phyloP scores from a whole-genome alignment of 2,329 filamentous ascomycete genomes.

The Chalaropsis ovoidea region DNA sequence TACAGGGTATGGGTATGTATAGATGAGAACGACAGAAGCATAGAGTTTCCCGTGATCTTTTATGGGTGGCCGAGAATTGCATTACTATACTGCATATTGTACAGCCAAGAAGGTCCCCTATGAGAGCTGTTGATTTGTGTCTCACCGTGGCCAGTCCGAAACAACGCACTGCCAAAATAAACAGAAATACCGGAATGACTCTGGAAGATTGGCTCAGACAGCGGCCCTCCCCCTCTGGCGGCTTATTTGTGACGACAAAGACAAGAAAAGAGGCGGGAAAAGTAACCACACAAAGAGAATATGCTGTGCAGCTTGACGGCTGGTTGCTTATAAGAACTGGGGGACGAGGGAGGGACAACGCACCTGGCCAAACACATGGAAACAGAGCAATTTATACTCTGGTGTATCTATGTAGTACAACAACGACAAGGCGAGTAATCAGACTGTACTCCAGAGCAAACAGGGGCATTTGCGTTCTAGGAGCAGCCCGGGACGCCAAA shows the following conservation, averaged over 20 bases:
- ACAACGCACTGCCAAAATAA: background rate
- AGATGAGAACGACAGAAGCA: no score
- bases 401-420: background rate
- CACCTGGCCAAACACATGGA: background rate
- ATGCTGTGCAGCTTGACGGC: background rate
- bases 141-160: background rate
- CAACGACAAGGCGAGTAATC: background rate
- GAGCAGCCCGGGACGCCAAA: background rate
- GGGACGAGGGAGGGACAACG: background rate
- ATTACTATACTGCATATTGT: background rate
- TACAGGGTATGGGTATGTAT: background rate
- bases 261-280: background rate
- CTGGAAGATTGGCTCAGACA: background rate
- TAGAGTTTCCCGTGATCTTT: background rate
- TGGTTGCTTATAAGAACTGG: background rate
- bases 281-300: background rate
- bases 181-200: background rate
- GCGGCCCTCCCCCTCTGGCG: background rate
- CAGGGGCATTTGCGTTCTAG: background rate
- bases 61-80: background rate
- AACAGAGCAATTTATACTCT: no score
- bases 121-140: background rate
- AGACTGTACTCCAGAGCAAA: no score
- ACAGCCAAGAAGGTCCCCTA: no score
- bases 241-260: background rate